Evolutionary conservation across 495 filamentous ascomycete genomes (phyloP), one percentile per base, ranked within the genome.

Genomic region (Daldinia caldariorum): DNA sequence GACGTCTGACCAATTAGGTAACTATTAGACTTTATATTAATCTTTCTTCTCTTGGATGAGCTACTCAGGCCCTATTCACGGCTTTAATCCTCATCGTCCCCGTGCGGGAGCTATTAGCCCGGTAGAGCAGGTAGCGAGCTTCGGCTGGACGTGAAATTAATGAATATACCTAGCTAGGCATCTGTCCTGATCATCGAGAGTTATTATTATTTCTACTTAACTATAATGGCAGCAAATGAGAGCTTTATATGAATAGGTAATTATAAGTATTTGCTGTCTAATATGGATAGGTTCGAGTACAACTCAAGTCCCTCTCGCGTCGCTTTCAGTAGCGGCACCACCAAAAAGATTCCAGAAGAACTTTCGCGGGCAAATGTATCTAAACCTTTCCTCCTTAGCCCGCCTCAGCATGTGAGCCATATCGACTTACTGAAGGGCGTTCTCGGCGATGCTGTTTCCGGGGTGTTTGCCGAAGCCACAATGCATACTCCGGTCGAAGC

Each of bases 401-500:
- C 87, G 20, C 85, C 86, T 0, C 81, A 85, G 59, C 88, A 90
- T 70, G 71, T 82, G 39, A 65, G 74, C 41, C 86, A 87, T 49
- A 85, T 85, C n/a, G 77, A 84, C 53, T 74, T 66, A 4, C 79
- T 89, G 22, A 81, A 85, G 61, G 58, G 67, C 16, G 79, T 89
- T 0, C 82, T 89, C 31, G 59, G 83, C 43, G 81, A 81, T 70
- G 80, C 80, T 49, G 77, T 86, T 6, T 85, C 84, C 1, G 88
- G 88, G 2, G 81, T 87, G 53, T 91, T 89, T 77, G 80, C 79
- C 8, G 83, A 89, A 61, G 89, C 88, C 0, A 88, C 88, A 7
- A 91, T 90, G 89, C 88, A 91, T 76, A 91, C 89, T 1, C 89
- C 89, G 0, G 84, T 85, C 43, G 89, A 91, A 77, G 88, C 89